A percentile compares a stretch with the other conserved stretches of the same genome.
Evolutionary conservation across 495 filamentous ascomycete genomes (phyloP).

Genomic region (Halenospora varia): DNA sequence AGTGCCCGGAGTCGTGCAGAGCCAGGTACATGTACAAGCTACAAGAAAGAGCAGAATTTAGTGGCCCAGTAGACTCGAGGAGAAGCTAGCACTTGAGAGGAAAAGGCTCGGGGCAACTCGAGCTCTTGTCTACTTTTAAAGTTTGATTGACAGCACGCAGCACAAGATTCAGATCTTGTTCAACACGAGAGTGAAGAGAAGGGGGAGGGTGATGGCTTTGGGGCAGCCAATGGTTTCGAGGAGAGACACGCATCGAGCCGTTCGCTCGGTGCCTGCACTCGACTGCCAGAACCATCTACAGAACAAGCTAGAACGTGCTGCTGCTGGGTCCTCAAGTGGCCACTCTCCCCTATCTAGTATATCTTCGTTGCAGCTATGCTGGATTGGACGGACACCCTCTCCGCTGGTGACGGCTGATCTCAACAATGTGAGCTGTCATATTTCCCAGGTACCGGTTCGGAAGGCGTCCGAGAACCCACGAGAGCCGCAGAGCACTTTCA

Average conservation of each 20-base stretch:
- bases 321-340: background rate
- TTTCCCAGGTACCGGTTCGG: slow-evolving; percentile 5
- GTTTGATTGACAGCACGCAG: slow-evolving; percentile 9
- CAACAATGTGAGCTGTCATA: slow-evolving; percentile 7
- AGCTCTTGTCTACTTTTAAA: slow-evolving; percentile 10
- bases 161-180: background rate
- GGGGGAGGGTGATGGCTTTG: background rate
- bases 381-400: background rate
- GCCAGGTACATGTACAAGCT: too few relatives aligned
- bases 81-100: background rate
- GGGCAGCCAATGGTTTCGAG: background rate
- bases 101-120: slow-evolving; percentile 4
- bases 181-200: background rate
- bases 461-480: slow-evolving; percentile 3
- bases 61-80: background rate
- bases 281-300: background rate
- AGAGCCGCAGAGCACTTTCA: background rate
- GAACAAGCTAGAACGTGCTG: background rate
- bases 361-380: background rate
- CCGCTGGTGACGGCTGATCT: slow-evolving; percentile 1
- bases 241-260: background rate
- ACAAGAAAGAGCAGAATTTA: too few relatives aligned
- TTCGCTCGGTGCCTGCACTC: background rate
- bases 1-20: background rate
- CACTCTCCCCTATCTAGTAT: background rate